Percentiles rank a stretch among this genome's conserved stretches.
These are phyloP conservation scores for Solanum hybrid DNA, from an alignment of 305 asterid species.

Conservation along the genomic window DNA sequence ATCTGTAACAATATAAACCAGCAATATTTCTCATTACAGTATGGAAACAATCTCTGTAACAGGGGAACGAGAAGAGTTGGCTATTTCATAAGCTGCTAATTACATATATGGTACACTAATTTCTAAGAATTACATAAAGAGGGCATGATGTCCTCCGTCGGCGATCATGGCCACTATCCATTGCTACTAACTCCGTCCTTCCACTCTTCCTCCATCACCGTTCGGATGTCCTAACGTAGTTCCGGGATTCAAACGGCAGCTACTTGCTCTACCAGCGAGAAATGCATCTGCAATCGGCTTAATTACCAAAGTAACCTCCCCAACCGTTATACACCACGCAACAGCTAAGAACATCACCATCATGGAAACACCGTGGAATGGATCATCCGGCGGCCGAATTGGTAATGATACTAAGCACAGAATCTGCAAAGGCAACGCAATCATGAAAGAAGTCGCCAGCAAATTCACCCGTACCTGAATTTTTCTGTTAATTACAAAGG, in stretches of 20 bases:
- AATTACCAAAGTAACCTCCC: constrained; percentile 46
- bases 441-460: constrained; percentile 41
- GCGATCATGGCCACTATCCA: neutral
- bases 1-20: neutral
- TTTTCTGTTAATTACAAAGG: constrained; percentile 53
- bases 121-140: neutral
- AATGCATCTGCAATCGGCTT: constrained; percentile 59
- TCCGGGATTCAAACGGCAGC: neutral
- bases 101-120: neutral
- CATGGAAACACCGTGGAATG: constrained; percentile 25
- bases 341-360: constrained; percentile 38
- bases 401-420: constrained; percentile 36
- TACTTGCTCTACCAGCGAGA: constrained; percentile 18
- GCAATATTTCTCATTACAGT: neutral
- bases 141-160: neutral
- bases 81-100: neutral
- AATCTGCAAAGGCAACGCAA: constrained; percentile 47
- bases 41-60: neutral
- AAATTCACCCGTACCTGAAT: constrained; percentile 38
- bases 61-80: neutral
- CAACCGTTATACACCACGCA: constrained; percentile 33
- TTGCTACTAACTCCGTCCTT: constrained; percentile 3
- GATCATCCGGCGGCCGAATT: constrained; percentile 41
- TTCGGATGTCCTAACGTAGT: neutral
- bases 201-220: neutral